Conservation (phyloP, 2,329 filamentous ascomycete genomes). For the Paraphaeosphaeria sporulosa region DNA sequence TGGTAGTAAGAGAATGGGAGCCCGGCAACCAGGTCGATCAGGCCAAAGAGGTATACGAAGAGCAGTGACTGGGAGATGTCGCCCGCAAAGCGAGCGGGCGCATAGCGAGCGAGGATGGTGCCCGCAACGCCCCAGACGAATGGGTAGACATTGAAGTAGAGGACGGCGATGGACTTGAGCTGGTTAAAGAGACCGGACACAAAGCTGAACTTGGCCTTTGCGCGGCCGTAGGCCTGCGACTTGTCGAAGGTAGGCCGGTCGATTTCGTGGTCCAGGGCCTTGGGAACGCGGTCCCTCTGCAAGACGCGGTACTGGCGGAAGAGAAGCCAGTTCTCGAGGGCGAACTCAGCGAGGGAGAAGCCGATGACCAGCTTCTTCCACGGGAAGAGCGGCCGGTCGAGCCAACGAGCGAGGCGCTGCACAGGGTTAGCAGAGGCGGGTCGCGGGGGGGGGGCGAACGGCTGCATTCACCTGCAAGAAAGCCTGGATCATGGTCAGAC, state of each 20-base stretch:
- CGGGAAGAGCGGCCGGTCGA: slow-evolving; percentile 91
- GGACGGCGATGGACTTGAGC: slow-evolving; percentile 85
- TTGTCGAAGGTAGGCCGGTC: slow-evolving; percentile 92
- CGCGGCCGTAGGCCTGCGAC: slow-evolving; percentile 93
- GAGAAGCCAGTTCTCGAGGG: slow-evolving; percentile 88
- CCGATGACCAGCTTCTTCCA: slow-evolving; percentile 97
- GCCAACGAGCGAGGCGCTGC: slow-evolving; percentile 77
- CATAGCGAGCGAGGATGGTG: slow-evolving; percentile 73
- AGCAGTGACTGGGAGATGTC: slow-evolving; percentile 94
- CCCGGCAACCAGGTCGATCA: slow-evolving; percentile 80
- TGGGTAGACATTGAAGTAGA: slow-evolving; percentile 89
- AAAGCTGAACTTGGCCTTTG: slow-evolving; percentile 91
- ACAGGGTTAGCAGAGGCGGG: slow-evolving; percentile 19
- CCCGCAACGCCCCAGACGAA: slow-evolving; percentile 89
- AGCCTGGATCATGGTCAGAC: slow-evolving; percentile 46
- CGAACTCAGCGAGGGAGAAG: slow-evolving; percentile 90
- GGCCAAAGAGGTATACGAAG: slow-evolving; percentile 86
- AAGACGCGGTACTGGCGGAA: slow-evolving; percentile 89
- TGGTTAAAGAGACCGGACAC: slow-evolving; percentile 83
- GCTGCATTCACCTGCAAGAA: slow-evolving; percentile 38
- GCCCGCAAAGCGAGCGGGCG: slow-evolving; percentile 80
- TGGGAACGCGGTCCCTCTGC: slow-evolving; percentile 79
- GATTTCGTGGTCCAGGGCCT: slow-evolving; percentile 87
- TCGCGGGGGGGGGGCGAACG: neutral
- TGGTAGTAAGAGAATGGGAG: slow-evolving; percentile 88